Percentiles rank a stretch among this genome's conserved stretches.
These are phyloP conservation scores for Saccharomyces hybrid DNA, from an alignment of 1,139 yeast species.

Conservation along the genomic window DNA sequence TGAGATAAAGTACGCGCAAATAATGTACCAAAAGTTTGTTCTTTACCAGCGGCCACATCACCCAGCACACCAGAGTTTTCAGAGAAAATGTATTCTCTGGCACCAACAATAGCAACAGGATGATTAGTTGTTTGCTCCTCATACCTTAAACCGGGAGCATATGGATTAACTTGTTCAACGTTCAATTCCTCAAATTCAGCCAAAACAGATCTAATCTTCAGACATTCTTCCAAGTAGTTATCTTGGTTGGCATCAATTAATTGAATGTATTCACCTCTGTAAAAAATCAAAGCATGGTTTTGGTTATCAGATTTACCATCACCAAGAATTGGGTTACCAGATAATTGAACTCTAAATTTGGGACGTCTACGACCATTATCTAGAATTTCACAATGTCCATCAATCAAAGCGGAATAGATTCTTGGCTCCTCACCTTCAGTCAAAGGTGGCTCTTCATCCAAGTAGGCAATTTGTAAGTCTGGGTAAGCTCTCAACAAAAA, in stretches of 20 bases:
- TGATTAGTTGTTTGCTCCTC: constrained; percentile 41
- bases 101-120: constrained; percentile 98
- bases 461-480: constrained; percentile 94
- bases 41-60: constrained; percentile 99
- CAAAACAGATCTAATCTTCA: constrained; percentile 91
- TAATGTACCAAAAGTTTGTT: constrained; percentile 97
- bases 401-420: constrained; percentile 90
- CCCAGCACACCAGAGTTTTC: constrained; percentile 98
- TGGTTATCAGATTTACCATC: constrained; percentile 99
- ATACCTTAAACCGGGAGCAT: constrained; percentile 49
- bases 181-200: constrained; percentile 97
- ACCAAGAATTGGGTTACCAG: constrained; percentile 98
- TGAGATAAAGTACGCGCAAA: constrained; percentile 97
- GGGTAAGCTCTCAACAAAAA: constrained; percentile 97
- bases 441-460: constrained; percentile 87
- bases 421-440: constrained; percentile 97
- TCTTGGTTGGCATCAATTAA: constrained; percentile 98
- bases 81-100: constrained; percentile 97
- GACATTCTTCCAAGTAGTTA: constrained; percentile 95
- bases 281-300: constrained; percentile 91
- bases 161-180: constrained; percentile 76
- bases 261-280: constrained; percentile 98
- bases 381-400: constrained; percentile 96
- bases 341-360: constrained; percentile 91
- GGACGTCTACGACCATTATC: constrained; percentile 99